A percentile compares a stretch with the other conserved stretches of the same genome.
Conservation (phyloP, 768 basidiomycete genomes). For the Zangia roseola region DNA sequence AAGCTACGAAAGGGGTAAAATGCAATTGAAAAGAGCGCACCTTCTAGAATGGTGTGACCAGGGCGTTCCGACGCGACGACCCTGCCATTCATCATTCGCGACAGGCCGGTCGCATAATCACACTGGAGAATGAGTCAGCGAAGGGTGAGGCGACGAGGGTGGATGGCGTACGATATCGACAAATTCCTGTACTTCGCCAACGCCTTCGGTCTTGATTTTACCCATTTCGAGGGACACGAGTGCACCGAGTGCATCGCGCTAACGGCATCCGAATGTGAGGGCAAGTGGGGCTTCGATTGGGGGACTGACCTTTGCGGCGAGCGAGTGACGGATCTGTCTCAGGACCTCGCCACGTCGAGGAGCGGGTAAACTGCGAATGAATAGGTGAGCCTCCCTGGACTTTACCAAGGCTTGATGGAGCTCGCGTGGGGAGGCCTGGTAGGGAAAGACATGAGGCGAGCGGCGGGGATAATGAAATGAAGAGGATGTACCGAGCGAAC, state of each 20-base stretch:
- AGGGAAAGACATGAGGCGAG: slow-evolving; percentile 17
- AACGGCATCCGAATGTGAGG: slow-evolving; percentile 12
- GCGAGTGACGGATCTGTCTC: slow-evolving; percentile 81
- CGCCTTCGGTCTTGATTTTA: slow-evolving; percentile 86
- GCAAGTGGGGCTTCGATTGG: not conserved
- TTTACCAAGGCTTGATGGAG: slow-evolving; percentile 65
- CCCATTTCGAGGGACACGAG: slow-evolving; percentile 90
- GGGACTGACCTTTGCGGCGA: slow-evolving; percentile 65
- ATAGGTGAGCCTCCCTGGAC: slow-evolving; percentile 68
- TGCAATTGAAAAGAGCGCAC: slow-evolving; percentile 34
- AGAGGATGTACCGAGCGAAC: slow-evolving; percentile 58
- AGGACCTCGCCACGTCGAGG: slow-evolving; percentile 87
- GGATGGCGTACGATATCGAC: slow-evolving; percentile 77
- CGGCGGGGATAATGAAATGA: not conserved
- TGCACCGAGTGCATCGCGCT: slow-evolving; percentile 79
- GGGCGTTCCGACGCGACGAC: slow-evolving; percentile 87
- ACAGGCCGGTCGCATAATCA: slow-evolving; percentile 91
- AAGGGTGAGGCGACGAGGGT: not conserved
- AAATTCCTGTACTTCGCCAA: slow-evolving; percentile 94
- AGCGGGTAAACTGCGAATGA: slow-evolving; percentile 77
- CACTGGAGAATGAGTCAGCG: slow-evolving; percentile 50
- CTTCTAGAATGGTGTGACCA: slow-evolving; percentile 89
- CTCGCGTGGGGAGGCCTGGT: slow-evolving; percentile 69
- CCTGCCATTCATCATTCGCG: slow-evolving; percentile 91
- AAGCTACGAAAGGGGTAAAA: not conserved